Base-by-base conservation (phyloP, 306 rosid species). In the Cucurbita pepo region DNA sequence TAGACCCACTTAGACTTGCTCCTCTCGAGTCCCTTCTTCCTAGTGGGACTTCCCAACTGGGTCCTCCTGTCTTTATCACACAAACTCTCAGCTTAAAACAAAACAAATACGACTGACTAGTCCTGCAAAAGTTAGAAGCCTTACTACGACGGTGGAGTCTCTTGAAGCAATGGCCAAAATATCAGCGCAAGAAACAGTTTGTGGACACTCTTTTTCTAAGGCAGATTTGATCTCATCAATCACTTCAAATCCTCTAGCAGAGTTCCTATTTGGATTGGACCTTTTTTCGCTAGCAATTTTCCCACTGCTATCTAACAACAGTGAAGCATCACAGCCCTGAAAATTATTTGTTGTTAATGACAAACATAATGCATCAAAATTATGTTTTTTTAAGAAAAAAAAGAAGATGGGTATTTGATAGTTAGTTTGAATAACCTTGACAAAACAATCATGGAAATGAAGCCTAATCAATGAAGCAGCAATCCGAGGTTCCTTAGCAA, bases 361-460 rank as follows among this genome's bases (percentile, higher is more conserved):
- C 47, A 7, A 37, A 3, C 67, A 60, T 7, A 12, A 7, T 8
- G 34, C 25, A 6, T 16, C 56, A 53, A 53, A 51, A 3, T 54
- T 16, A 22, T 14, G 6, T 16, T 53, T 53, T 48, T 48, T 48
- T 3, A 0, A 2, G 12, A 48, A 12, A 45, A 8, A 45, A 5
- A 5, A 10, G 1, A 45, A 25, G 34, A 25, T 25, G 34, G 34
- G 34, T 25, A 25, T 1, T 25, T 2, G 34, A 30, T 30, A 30
- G 30, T 25, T 25, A 25, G 34, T 30, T 30, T 30, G 34, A 44
- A 30, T 69, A 30, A 90, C 97, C 99, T 90, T 69, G 50, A 94
- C 99, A 76, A 94, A 91, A 47, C 98, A 93, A 19, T 93, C 98
- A 76, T 93, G 98, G 63, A 93, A 93, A 77, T 88, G 96, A 52